Percentiles rank a stretch among this genome's conserved stretches.
Conservation (phyloP, 2,329 filamentous ascomycete genomes). For the Fusarium vanettenii region DNA sequence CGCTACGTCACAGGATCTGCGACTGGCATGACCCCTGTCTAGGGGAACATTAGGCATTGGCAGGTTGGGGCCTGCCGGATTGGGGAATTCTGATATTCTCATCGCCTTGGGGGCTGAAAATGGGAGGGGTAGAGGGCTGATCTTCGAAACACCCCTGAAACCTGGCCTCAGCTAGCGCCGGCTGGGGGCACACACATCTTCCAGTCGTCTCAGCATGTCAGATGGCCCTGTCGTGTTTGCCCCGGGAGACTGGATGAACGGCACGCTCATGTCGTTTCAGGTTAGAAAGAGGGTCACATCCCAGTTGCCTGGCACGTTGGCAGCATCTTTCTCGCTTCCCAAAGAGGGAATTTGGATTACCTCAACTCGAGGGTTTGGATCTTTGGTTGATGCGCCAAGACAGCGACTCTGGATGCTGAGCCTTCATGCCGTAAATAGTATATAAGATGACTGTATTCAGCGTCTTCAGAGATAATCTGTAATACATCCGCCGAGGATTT, state of each 20-base stretch:
- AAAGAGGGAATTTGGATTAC: background rate
- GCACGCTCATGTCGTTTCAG: background rate
- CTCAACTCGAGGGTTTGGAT: background rate
- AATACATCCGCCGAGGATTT: background rate
- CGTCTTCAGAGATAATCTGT: background rate
- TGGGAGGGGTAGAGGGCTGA: background rate
- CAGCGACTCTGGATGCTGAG: background rate
- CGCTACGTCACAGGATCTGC: background rate
- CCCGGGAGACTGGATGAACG: background rate
- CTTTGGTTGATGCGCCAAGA: background rate
- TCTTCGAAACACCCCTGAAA: background rate
- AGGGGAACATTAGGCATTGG: background rate
- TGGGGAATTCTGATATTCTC: background rate
- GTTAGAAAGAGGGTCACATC: background rate
- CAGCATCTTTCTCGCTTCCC: background rate
- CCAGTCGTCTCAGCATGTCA: background rate
- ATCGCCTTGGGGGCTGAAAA: background rate
- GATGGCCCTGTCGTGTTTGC: background rate
- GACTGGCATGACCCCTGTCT: background rate
- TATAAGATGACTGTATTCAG: background rate
- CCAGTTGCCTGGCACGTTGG: background rate
- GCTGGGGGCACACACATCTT: background rate
- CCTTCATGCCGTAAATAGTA: background rate
- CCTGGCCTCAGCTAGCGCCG: background rate
- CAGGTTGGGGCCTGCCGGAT: background rate